phyloP scores from a whole-genome alignment of 225 moss, liverwort and hornwort genomes.

The Climacium dendroides region DNA sequence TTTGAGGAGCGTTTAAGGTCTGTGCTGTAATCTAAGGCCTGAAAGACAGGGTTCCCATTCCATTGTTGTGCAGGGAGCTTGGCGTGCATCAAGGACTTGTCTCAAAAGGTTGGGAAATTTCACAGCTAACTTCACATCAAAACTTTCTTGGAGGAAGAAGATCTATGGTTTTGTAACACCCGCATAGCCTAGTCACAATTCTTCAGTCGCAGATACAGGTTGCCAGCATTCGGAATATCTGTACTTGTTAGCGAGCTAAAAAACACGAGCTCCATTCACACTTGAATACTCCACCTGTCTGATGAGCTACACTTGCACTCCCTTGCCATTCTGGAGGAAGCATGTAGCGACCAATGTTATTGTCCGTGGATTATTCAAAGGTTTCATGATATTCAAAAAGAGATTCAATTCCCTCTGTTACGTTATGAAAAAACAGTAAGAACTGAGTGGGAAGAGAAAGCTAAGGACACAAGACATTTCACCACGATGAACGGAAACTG shows the following conservation, averaged over 20 bases:
- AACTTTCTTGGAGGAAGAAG: not conserved
- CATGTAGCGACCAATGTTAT: not conserved
- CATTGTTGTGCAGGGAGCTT: not conserved
- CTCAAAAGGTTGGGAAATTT: not conserved
- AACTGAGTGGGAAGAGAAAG: not conserved
- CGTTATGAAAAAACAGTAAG: not conserved
- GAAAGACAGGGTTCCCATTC: not conserved
- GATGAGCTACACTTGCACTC: constrained; percentile 18
- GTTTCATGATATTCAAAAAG: not conserved
- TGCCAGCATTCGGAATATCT: not conserved
- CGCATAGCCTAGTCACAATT: not conserved
- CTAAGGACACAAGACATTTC: not conserved
- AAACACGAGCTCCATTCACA: not conserved
- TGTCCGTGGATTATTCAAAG: not conserved
- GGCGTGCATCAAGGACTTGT: not conserved
- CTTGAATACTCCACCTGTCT: not conserved
- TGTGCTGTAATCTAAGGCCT: not conserved
- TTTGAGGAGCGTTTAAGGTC: not conserved
- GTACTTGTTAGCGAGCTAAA: not conserved
- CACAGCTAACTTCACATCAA: constrained; percentile 6
- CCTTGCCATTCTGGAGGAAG: constrained; percentile 19
- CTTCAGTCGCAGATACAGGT: not conserved
- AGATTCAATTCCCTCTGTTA: not conserved
- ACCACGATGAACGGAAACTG: not conserved
- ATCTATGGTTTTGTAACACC: not conserved